phyloP scores from a whole-genome alignment of 805 yeast genomes.

The Schizosaccharomyces osmophilus region DNA sequence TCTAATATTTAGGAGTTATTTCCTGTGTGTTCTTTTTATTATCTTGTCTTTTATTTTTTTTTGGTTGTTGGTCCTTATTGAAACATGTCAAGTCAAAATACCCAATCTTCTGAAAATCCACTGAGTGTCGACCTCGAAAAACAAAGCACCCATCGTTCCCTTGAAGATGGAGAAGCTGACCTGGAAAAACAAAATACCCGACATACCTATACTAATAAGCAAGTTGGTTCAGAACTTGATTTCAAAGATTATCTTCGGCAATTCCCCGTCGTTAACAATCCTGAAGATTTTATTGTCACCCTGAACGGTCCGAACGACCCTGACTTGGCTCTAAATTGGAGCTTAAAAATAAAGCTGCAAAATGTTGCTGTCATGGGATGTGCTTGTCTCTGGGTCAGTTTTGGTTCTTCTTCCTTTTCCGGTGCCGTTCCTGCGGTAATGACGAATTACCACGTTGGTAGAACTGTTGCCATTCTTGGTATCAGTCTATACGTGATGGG shows the following conservation, averaged over 20 bases:
- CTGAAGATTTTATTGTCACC: conserved; percentile 4
- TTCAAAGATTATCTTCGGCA: neutral
- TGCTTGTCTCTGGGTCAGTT: conserved; percentile 24
- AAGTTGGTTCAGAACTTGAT: neutral
- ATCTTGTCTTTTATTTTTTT: neutral
- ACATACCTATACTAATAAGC: too few relatives aligned
- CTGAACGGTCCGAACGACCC: conserved; percentile 8
- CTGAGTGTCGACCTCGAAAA: neutral
- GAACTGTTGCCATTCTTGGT: conserved; percentile 43
- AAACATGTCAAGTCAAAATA: neutral
- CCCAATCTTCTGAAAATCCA: neutral
- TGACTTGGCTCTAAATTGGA: neutral
- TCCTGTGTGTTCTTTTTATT: too few relatives aligned
- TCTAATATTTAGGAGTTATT: too few relatives aligned
- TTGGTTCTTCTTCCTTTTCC: conserved; percentile 36
- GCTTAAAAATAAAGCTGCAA: neutral
- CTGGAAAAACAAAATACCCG: too few relatives aligned
- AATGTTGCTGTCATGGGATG: neutral
- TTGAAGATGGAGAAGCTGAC: neutral
- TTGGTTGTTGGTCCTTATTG: neutral
- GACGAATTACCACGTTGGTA: conserved; percentile 30
- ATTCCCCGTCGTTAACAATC: neutral
- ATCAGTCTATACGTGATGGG: conserved; percentile 67
- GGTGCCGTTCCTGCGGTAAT: conserved; percentile 31
- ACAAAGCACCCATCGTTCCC: neutral